These are phyloP conservation scores for Capronia epimyces DNA, from an alignment of 2,329 filamentous ascomycete species.

Conservation along the genomic window DNA sequence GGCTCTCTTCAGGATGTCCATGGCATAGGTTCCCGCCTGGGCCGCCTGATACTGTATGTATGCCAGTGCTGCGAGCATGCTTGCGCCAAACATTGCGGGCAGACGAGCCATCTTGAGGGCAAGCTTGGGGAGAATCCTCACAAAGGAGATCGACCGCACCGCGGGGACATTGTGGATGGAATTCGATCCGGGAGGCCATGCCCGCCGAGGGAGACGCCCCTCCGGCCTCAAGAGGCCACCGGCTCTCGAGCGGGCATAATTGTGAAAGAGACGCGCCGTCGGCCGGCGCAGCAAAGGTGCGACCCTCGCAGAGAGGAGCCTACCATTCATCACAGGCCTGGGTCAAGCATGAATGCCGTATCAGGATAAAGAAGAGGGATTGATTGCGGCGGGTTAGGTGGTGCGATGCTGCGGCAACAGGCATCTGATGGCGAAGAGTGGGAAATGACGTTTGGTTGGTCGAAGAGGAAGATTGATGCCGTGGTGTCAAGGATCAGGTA, in stretches of 20 bases:
- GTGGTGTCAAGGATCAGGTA: neutral
- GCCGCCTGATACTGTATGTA: constrained; percentile 96
- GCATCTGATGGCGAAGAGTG: neutral
- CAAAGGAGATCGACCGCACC: constrained; percentile 61
- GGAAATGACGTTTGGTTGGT: constrained; percentile 17
- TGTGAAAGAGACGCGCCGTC: constrained; percentile 60
- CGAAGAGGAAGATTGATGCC: neutral
- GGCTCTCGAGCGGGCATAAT: constrained; percentile 50
- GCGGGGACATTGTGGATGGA: constrained; percentile 74
- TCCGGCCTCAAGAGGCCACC: constrained; percentile 65
- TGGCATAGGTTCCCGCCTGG: constrained; percentile 70
- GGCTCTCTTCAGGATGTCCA: constrained; percentile 69
- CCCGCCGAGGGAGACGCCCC: constrained; percentile 55
- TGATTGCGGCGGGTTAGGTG: neutral
- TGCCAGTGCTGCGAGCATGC: constrained; percentile 77
- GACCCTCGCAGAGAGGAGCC: constrained; percentile 69
- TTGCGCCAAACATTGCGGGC: constrained; percentile 85
- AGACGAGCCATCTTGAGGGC: constrained; percentile 83
- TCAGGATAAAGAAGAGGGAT: neutral
- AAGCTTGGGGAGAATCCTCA: constrained; percentile 70
- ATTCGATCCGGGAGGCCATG: constrained; percentile 71
- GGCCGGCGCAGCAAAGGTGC: constrained; percentile 59
- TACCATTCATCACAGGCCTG: constrained; percentile 56
- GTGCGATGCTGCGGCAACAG: neutral
- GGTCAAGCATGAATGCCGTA: constrained; percentile 17